Conservation (phyloP, 352 stramenopile species). For the Stephanocyclus meneghinianus region DNA sequence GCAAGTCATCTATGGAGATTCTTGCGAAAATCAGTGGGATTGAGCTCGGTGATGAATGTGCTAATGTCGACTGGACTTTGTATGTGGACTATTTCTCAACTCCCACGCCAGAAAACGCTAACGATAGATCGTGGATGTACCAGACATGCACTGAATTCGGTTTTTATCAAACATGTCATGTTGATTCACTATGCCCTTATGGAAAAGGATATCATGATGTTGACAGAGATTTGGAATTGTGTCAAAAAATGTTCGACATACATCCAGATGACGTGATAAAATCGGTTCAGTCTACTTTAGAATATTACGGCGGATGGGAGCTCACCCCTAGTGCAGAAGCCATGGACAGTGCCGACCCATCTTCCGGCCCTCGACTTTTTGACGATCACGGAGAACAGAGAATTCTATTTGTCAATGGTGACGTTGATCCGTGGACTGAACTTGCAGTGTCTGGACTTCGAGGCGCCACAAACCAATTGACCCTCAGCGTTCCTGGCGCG, state of each 20-base stretch:
- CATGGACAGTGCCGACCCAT: neutral
- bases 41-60: constrained; percentile 42
- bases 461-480: constrained; percentile 42
- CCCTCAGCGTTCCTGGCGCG: constrained; percentile 65
- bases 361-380: neutral
- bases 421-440: constrained; percentile 85
- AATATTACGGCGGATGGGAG: constrained; percentile 80
- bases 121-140: constrained; percentile 81
- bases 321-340: constrained; percentile 31
- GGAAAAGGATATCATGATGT: constrained; percentile 79
- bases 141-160: constrained; percentile 88
- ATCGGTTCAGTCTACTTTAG: constrained; percentile 72
- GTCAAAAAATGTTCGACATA: constrained; percentile 74
- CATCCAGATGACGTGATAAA: constrained; percentile 54
- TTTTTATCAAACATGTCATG: constrained; percentile 86
- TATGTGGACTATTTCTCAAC: constrained; percentile 52
- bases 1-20: constrained; percentile 37
- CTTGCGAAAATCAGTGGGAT: constrained; percentile 21
- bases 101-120: constrained; percentile 34
- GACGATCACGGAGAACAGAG: constrained; percentile 33
- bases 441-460: constrained; percentile 47
- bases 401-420: constrained; percentile 85
- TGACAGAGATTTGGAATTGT: constrained; percentile 80
- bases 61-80: constrained; percentile 45
- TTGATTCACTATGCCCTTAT: constrained; percentile 81